Evolutionary conservation across 2,329 filamentous ascomycete species (phyloP).

Genomic region (Fusarium annulatum): DNA sequence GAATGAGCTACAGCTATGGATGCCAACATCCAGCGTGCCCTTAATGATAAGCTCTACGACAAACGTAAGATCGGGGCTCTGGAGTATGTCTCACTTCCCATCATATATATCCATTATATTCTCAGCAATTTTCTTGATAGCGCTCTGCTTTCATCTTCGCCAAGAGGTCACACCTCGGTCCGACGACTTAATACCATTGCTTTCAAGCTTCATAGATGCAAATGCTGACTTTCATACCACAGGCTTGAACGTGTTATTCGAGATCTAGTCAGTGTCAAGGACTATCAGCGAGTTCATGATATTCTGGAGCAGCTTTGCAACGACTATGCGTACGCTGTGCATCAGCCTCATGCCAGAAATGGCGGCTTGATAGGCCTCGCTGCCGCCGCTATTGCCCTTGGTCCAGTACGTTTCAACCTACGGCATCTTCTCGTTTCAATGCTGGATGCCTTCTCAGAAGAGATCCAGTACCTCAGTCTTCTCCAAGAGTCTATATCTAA

Average conservation of each 20-base stretch:
- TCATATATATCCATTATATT: background rate
- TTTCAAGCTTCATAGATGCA: background rate
- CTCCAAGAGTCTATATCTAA: constrained; percentile 6
- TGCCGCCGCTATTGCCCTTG: constrained; percentile 94
- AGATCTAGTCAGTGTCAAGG: constrained; percentile 79
- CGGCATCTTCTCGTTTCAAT: background rate
- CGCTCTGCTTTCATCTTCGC: background rate
- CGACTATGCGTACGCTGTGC: constrained; percentile 96
- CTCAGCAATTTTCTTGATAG: background rate
- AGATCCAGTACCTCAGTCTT: background rate
- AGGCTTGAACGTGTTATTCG: constrained; percentile 93
- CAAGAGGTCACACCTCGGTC: background rate
- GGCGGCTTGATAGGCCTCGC: constrained; percentile 95
- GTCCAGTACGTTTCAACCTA: constrained; percentile 72
- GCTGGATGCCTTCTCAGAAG: background rate
- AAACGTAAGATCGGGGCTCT: constrained; percentile 96
- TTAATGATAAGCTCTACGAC: constrained; percentile 99
- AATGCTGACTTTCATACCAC: constrained; percentile 23
- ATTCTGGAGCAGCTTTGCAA: constrained; percentile 97
- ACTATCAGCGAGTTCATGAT: constrained; percentile 82
- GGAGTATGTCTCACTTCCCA: constrained; percentile 72
- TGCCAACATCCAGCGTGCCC: constrained; percentile 84
- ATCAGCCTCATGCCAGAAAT: constrained; percentile 96
- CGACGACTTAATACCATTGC: constrained; percentile 4
- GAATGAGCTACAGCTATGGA: constrained; percentile 72